Evolutionary conservation across 1,284 basidiomycete genomes (phyloP).

Genomic region (Cerrena zonata): DNA sequence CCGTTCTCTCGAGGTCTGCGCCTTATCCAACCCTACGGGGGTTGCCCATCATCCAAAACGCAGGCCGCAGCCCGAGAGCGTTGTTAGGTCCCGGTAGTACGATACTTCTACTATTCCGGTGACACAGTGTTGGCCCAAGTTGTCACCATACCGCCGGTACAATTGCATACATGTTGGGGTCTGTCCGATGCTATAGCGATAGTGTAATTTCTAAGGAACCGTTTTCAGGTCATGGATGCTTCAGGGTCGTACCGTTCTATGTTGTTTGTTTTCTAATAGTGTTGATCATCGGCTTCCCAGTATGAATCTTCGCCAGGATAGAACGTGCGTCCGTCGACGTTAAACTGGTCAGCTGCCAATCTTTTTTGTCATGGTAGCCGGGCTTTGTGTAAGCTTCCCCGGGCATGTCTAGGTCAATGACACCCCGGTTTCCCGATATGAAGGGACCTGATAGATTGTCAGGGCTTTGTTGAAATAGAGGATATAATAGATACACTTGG

Average conservation of each 20-base stretch:
- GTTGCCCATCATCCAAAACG: slow-evolving; percentile 74
- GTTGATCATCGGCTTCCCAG: slow-evolving; percentile 52
- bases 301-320: slow-evolving; percentile 41
- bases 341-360: slow-evolving; percentile 48
- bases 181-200: slow-evolving; percentile 46
- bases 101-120: slow-evolving; percentile 63
- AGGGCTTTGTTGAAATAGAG: background rate
- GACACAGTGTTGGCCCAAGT: slow-evolving; percentile 75
- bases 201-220: slow-evolving; percentile 58
- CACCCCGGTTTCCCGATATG: slow-evolving; percentile 40
- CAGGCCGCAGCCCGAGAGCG: slow-evolving; percentile 66
- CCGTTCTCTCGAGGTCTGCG: slow-evolving; percentile 49
- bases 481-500: slow-evolving; percentile 40
- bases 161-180: slow-evolving; percentile 49
- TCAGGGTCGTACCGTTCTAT: slow-evolving; percentile 55
- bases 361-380: slow-evolving; percentile 31
- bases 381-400: slow-evolving; percentile 27
- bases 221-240: slow-evolving; percentile 44
- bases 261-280: slow-evolving; percentile 51
- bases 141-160: slow-evolving; percentile 29
- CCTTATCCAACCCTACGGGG: slow-evolving; percentile 75
- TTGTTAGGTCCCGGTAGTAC: slow-evolving; percentile 55
- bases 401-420: slow-evolving; percentile 71
- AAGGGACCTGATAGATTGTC: slow-evolving; percentile 13
- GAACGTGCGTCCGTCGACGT: slow-evolving; percentile 45